These are phyloP conservation scores for Pseudodiploospora longispora DNA, from an alignment of 2,329 filamentous ascomycete genomes.

Conservation along the genomic window DNA sequence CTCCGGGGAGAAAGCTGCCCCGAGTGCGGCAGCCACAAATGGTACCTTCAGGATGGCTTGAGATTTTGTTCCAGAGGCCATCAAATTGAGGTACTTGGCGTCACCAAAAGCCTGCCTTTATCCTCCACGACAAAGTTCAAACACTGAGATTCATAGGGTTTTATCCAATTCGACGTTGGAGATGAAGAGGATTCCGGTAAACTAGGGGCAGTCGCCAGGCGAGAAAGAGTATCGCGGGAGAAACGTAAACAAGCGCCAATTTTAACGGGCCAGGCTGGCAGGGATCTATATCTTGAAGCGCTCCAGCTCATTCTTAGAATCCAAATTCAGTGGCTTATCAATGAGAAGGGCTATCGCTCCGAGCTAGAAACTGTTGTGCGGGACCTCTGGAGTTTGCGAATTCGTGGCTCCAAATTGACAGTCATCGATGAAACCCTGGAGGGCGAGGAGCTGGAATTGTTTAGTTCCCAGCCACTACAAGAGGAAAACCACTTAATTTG, in stretches of 20 bases:
- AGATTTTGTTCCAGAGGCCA: conserved; percentile 77
- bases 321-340: conserved; percentile 68
- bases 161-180: conserved; percentile 47
- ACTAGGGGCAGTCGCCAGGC: conserved; percentile 45
- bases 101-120: conserved; percentile 3
- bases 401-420: conserved; percentile 34
- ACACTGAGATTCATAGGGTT: conserved; percentile 29
- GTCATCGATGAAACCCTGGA: conserved; percentile 14
- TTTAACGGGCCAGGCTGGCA: conserved; percentile 58
- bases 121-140: background rate
- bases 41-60: conserved; percentile 67
- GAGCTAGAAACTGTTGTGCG: conserved; percentile 73
- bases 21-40: conserved; percentile 62
- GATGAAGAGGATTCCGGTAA: conserved; percentile 66
- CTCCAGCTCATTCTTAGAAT: conserved; percentile 79
- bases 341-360: conserved; percentile 54
- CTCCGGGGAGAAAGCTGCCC: conserved; percentile 46
- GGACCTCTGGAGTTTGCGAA: conserved; percentile 76
- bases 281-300: conserved; percentile 72
- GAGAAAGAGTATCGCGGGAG: conserved; percentile 49
- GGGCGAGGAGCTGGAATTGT: conserved; percentile 25
- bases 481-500: conserved; percentile 17
- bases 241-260: conserved; percentile 41
- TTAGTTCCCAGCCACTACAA: conserved; percentile 29
- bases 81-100: conserved; percentile 55